Evolutionary conservation across 2,329 filamentous ascomycete species (phyloP), one percentile per base, ranked within the genome.

Genomic region (Fusarium burgessii): DNA sequence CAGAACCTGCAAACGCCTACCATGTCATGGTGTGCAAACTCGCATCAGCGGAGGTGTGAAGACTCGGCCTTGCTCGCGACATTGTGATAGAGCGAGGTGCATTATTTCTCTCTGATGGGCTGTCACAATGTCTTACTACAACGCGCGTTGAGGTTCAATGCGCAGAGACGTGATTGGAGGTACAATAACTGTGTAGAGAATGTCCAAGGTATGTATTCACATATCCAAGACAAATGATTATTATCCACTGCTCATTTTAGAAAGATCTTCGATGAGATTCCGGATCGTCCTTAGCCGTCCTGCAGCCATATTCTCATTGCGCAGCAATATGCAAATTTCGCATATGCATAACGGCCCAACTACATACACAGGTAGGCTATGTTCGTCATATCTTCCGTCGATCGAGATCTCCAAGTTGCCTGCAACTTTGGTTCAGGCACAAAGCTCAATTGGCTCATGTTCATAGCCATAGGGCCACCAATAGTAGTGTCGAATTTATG

Each of bases 401-500:
- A 66, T 66, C 54, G 62, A 66, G 63, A 66, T 66, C 41, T 15
- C 29, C 35, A 35, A 33, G 12, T n/a, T 23, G n/a, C 23, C 23
- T 45, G 13, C 18, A 38, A 51, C 40, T 18, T n/a, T 52, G 46
- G 35, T 20, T 27, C 62, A 66, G 47, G 29, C 27, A 49, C 18
- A 60, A 33, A 52, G 12, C n/a, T 29, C 20, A 36, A 61, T 61
- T 61, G 47, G 54, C 29, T n/a, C 3, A 33, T 35, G 33, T 10
- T 18, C 8, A 36, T 10, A 40, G 17, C 2, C 15, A 46, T 50
- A 58, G n/a, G 41, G 63, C n/a, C 43, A 32, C 49, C 42, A 51
- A 40, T 46, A 5, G 14, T 4, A 25, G 6, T 27, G 13, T 40
- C 4, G 14, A 20, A 32, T 40, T 35, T 47, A 18, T n/a, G n/a